phyloP scores from a whole-genome alignment of 1,139 yeast species.

The Sporopachydermia cereana region DNA sequence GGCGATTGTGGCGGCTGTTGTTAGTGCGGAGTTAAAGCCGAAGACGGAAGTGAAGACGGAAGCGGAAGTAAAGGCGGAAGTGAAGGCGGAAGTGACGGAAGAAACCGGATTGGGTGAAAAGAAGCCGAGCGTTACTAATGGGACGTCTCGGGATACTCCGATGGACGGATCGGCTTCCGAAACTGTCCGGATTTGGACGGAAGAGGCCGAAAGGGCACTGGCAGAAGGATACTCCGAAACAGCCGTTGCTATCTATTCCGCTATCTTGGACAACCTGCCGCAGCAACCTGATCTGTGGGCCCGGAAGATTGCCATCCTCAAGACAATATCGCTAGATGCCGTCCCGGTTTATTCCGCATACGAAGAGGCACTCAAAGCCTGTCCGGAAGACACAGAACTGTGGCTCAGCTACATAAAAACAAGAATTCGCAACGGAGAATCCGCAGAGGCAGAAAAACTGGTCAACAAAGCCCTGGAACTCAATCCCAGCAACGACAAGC shows the following conservation, averaged over 20 bases:
- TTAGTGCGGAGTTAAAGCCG: constrained; percentile 17
- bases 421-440: constrained; percentile 40
- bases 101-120: constrained; percentile 16
- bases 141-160: constrained; percentile 2
- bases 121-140: constrained; percentile 18
- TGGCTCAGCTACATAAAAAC: constrained; percentile 68
- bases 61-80: neutral
- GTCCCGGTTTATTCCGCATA: constrained; percentile 36
- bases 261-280: constrained; percentile 37
- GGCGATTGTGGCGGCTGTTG: constrained; percentile 18
- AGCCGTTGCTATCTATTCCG: constrained; percentile 38
- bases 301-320: constrained; percentile 36
- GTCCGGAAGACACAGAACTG: constrained; percentile 40
- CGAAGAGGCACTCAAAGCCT: constrained; percentile 35
- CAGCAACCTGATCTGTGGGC: constrained; percentile 44
- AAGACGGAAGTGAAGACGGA: neutral
- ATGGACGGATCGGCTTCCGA: constrained; percentile 9
- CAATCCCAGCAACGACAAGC: constrained; percentile 36
- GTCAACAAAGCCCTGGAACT: constrained; percentile 35
- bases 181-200: constrained; percentile 22
- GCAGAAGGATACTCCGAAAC: constrained; percentile 24
- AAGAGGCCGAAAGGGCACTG: constrained; percentile 25
- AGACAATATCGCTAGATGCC: constrained; percentile 20
- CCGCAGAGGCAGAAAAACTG: constrained; percentile 40
- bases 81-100: constrained; percentile 19